Base-by-base conservation (phyloP, 1,139 yeast species). In the Suhomyces taliae region DNA sequence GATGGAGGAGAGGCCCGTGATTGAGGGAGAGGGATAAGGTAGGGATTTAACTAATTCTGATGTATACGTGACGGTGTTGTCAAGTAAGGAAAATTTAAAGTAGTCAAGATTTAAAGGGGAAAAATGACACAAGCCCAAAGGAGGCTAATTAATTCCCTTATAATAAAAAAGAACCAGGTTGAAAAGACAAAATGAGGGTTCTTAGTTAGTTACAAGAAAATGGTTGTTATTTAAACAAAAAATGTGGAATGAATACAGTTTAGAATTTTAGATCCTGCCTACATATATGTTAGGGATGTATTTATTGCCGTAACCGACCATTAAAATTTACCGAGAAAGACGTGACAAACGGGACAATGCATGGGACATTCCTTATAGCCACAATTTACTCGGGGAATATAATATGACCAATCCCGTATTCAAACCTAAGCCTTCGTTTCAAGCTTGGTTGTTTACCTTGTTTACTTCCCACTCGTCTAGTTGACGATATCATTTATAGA, bases 171-270 rank as follows among this genome's bases (percentile, higher is more conserved):
- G 39, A 36, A 35, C 40, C 12, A 12, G 46, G 45, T 45, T 40
- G 48, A 41, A 36, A 39, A 33, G 48, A 39, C 42, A 45, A 41
- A 45, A 12, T 37, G 32, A 14, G 26, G 34, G 34, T 37, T 39
- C 38, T 38, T 38, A 42, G 38, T 26, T 42, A 41, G 41, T 37
- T 40, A 37, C 44, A 41, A 19, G 43, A 45, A 41, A 41, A 34
- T 33, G 43, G 48, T 35, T 41, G 48, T 41, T 45, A 45, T 45
- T 45, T 45, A 45, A 45, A 41, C 42, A 35, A 41, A 37, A 19
- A 19, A 19, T 6, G 6, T 2, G 24, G 6, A 19, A 19, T 19
- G 24, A 19, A 19, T 4, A 4, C 24, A 19, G 24, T 19, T 6
- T 19, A 19, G 24, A 19, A 19, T 19, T 19, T 19, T 19, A 19